Conservation (phyloP, 257 asterid genomes). For the Orobanche coerulescens region DNA sequence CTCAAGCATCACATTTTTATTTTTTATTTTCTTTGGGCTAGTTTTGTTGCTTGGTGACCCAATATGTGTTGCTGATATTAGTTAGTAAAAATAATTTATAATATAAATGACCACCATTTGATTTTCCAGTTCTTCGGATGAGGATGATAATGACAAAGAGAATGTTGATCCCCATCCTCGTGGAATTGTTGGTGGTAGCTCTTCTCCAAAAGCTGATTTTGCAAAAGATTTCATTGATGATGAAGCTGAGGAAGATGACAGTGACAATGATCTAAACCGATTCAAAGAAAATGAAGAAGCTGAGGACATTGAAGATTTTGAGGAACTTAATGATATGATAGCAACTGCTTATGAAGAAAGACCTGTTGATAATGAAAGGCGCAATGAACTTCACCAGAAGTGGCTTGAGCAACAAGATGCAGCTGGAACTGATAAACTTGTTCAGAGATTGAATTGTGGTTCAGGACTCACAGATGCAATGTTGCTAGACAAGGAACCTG, state of each 20-base stretch:
- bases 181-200: slow-evolving; percentile 22
- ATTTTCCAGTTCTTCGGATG: slow-evolving; percentile 68
- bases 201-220: slow-evolving; percentile 53
- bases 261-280: slow-evolving; percentile 54
- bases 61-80: slow-evolving; percentile 8
- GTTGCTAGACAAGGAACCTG: slow-evolving; percentile 39
- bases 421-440: slow-evolving; percentile 78
- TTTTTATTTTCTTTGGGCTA: too few species aligned
- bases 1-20: not conserved
- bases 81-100: not conserved
- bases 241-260: slow-evolving; percentile 93
- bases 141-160: slow-evolving; percentile 58
- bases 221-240: slow-evolving; percentile 75
- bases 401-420: slow-evolving; percentile 99
- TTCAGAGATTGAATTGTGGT: slow-evolving; percentile 63
- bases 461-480: slow-evolving; percentile 36
- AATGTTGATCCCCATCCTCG: slow-evolving; percentile 39
- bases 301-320: slow-evolving; percentile 61
- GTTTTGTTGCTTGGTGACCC: not conserved
- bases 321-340: slow-evolving; percentile 74
- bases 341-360: slow-evolving; percentile 65
- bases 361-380: slow-evolving; percentile 49
- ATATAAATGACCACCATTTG: slow-evolving; percentile 10
- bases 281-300: slow-evolving; percentile 63
- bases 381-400: slow-evolving; percentile 85